These are phyloP conservation scores for Candida gigantensis DNA, from an alignment of 1,139 yeast genomes.

Conservation along the genomic window DNA sequence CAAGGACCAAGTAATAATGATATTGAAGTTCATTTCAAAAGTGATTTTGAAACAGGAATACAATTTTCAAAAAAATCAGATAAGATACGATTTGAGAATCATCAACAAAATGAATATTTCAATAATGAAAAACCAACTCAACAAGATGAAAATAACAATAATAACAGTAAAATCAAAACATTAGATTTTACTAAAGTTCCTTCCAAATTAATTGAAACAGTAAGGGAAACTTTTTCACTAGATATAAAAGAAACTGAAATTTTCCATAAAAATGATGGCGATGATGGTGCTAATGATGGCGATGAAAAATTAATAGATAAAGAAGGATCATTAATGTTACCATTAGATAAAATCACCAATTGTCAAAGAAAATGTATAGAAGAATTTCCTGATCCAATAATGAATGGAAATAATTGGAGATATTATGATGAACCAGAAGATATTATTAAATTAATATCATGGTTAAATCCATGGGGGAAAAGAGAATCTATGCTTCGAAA, in stretches of 20 bases:
- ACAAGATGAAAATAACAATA: slow-evolving; percentile 1
- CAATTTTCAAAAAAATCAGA: slow-evolving; percentile 7
- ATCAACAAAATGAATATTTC: slow-evolving; percentile 1
- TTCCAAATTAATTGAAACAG: slow-evolving; percentile 20
- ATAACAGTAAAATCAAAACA: slow-evolving; percentile 12
- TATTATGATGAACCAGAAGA: slow-evolving; percentile 65
- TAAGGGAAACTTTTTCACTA: slow-evolving; percentile 20
- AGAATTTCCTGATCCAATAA: slow-evolving; percentile 59
- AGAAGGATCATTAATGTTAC: slow-evolving; percentile 42
- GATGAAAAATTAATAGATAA: slow-evolving; percentile 36
- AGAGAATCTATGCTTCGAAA: slow-evolving; percentile 70
- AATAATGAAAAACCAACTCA: slow-evolving; percentile 8
- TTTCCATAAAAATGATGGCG: slow-evolving; percentile 10
- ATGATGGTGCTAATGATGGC: no score
- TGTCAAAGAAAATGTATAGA: slow-evolving; percentile 67
- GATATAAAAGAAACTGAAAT: slow-evolving; percentile 22
- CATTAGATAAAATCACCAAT: slow-evolving; percentile 35
- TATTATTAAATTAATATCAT: slow-evolving; percentile 54
- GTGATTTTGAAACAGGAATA: slow-evolving; percentile 8
- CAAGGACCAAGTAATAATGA: slow-evolving; percentile 88
- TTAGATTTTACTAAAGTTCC: slow-evolving; percentile 23
- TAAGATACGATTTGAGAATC: slow-evolving; percentile 1
- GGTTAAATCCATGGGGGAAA: slow-evolving; percentile 78
- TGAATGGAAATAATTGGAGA: slow-evolving; percentile 64
- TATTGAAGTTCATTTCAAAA: slow-evolving; percentile 27